phyloP scores from a whole-genome alignment of 2,329 filamentous ascomycete genomes.

The Botrytis cinerea region DNA sequence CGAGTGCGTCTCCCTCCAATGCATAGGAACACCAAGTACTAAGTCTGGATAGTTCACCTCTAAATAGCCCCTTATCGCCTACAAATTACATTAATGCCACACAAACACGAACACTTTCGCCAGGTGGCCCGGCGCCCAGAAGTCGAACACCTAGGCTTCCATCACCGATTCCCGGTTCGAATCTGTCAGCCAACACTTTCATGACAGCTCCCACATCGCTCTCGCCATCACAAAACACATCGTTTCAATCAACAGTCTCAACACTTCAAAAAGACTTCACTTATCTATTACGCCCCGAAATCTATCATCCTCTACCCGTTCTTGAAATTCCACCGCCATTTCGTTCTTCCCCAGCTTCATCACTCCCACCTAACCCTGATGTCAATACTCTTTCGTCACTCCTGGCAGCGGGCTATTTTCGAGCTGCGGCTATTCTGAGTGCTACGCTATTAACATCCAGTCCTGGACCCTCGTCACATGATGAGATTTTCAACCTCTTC shows the following conservation, averaged over 20 bases:
- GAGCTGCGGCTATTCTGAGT: slow-evolving; percentile 71
- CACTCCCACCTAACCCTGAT: slow-evolving; percentile 58
- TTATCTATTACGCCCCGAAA: slow-evolving; percentile 75
- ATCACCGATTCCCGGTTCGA: slow-evolving; percentile 36
- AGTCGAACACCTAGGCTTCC: slow-evolving; percentile 32
- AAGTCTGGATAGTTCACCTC: slow-evolving; percentile 28
- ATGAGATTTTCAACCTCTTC: slow-evolving; percentile 72
- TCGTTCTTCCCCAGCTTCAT: slow-evolving; percentile 56
- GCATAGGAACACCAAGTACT: background rate
- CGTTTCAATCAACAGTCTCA: slow-evolving; percentile 39
- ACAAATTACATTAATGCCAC: slow-evolving; percentile 24
- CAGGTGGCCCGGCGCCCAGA: slow-evolving; percentile 2
- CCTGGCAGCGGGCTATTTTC: slow-evolving; percentile 73
- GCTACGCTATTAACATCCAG: slow-evolving; percentile 61
- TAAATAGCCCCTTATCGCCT: slow-evolving; percentile 23
- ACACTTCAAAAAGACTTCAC: slow-evolving; percentile 70
- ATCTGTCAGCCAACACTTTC: slow-evolving; percentile 36
- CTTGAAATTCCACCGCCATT: slow-evolving; percentile 65
- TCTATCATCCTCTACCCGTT: slow-evolving; percentile 78
- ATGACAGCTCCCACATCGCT: slow-evolving; percentile 35
- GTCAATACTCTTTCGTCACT: slow-evolving; percentile 67
- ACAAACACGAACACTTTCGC: slow-evolving; percentile 7
- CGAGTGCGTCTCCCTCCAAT: slow-evolving; percentile 58
- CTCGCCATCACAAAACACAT: slow-evolving; percentile 36
- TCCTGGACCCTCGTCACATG: slow-evolving; percentile 57